phyloP scores from a whole-genome alignment of 2,329 filamentous ascomycete species.

The Dactylellina parvicollis region DNA sequence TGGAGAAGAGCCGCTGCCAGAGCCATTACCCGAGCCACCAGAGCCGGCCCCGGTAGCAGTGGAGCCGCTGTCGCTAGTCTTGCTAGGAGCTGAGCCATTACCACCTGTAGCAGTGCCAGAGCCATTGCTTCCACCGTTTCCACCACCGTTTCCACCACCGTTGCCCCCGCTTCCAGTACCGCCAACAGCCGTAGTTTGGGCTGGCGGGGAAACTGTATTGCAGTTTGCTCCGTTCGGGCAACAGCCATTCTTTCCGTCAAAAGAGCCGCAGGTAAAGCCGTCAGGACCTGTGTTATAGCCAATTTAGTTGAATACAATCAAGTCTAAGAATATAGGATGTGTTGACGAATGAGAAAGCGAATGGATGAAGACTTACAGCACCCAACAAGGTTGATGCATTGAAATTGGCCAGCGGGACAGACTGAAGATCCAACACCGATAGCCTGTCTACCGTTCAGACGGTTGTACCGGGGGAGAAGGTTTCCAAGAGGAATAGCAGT shows the following conservation, averaged over 20 bases:
- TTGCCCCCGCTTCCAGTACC: background rate
- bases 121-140: slow-evolving; percentile 7
- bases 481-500: slow-evolving; percentile 34
- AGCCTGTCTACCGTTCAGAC: slow-evolving; percentile 25
- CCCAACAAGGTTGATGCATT: slow-evolving; percentile 33
- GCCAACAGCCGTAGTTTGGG: slow-evolving; percentile 12
- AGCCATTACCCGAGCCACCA: background rate
- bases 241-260: slow-evolving; percentile 35
- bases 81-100: slow-evolving; percentile 10
- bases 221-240: slow-evolving; percentile 35
- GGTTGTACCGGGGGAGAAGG: slow-evolving; percentile 28
- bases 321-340: too few relatives aligned
- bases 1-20: slow-evolving; percentile 6
- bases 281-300: slow-evolving; percentile 32
- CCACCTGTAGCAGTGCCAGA: slow-evolving; percentile 14
- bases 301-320: too few relatives aligned
- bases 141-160: slow-evolving; percentile 3
- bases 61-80: slow-evolving; percentile 1
- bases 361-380: slow-evolving; percentile 34
- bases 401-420: slow-evolving; percentile 33
- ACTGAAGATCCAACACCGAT: slow-evolving; percentile 12
- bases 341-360: background rate
- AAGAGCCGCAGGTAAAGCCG: slow-evolving; percentile 48
- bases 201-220: slow-evolving; percentile 4
- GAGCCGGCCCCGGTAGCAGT: background rate